Base-by-base conservation (phyloP, 345 rosid genomes). In the Aquilaria sinensis region DNA sequence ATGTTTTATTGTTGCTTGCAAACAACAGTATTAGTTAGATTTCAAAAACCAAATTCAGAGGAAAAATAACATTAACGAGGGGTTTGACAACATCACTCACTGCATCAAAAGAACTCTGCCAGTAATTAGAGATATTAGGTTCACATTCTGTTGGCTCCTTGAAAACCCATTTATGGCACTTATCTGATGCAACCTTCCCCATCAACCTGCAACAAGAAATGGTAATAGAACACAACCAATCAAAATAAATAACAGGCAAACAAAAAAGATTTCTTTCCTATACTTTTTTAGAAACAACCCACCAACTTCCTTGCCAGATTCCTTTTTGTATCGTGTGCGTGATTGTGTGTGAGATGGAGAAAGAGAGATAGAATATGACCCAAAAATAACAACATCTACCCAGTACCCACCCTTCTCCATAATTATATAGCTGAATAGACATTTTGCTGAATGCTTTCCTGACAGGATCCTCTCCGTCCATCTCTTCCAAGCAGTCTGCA, bases 381-480 rank as follows among this genome's bases (percentile, higher is more conserved):
- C 57, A 60, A 57, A 75, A 74, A 62, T 53, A 58, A 53, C 51
- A 62, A 70, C 83, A 90, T 96, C 89, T 86, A 88, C 99, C 97
- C 75, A 93, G 82, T 78, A 94, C 99, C 99, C 96, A 94, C 99
- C 99, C 99, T 94, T 94, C 99, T 94, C 99, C 96, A 84, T 94
- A 94, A 81, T 94, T 94, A 83, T 94, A 94, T 77, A 94, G 76
- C 85, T 94, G 99, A 73, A 94, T 94, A 66, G 99, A 90, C 97
- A 94, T 90, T 81, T 90, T 94, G 99, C 99, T 88, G 96, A 94
- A 94, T 60, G 99, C 88, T 80, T 86, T 90, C 72, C 90, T 80
- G 72, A 94, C 95, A 66, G 89, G 97, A 81, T 90, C 99, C 73
- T 90, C 97, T 64, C 87, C 83, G 56, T 88, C 97, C 52, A 81